phyloP scores from a whole-genome alignment of 495 filamentous ascomycete species.

The Xylaria curta region DNA sequence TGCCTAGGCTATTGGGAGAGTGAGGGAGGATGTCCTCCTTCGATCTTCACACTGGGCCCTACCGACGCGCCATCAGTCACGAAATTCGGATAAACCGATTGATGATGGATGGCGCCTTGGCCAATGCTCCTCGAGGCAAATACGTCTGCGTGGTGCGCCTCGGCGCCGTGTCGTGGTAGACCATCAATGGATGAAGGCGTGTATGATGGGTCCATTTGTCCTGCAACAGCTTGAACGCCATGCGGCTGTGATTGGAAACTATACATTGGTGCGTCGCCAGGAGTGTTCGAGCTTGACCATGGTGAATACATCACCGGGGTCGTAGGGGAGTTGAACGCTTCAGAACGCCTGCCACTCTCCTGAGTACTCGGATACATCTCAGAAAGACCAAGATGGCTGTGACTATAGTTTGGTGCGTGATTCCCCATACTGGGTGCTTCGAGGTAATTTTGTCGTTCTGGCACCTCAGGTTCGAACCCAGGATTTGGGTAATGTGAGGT shows the following conservation, averaged over 20 bases:
- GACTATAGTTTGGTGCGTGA: conserved; percentile 34
- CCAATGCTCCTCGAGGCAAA: conserved; percentile 32
- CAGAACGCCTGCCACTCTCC: conserved; percentile 42
- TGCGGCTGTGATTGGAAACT: conserved; percentile 37
- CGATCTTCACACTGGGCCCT: conserved; percentile 22
- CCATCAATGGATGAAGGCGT: conserved; percentile 37
- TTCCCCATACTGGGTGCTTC: conserved; percentile 36
- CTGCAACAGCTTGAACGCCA: conserved; percentile 15
- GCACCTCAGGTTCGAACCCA: conserved; percentile 39
- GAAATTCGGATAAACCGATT: conserved; percentile 27
- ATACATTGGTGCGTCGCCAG: conserved; percentile 40
- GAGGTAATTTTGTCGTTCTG: conserved; percentile 43
- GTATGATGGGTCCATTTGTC: conserved; percentile 33
- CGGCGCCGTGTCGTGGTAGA: conserved; percentile 35
- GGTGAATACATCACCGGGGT: conserved; percentile 41
- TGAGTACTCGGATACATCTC: conserved; percentile 48
- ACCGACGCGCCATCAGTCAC: conserved; percentile 32
- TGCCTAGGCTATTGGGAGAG: background rate
- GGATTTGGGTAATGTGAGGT: conserved; percentile 36
- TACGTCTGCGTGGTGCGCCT: conserved; percentile 33
- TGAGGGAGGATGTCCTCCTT: conserved; percentile 6
- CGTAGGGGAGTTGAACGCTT: conserved; percentile 42
- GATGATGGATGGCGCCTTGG: conserved; percentile 7
- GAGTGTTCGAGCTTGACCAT: conserved; percentile 39
- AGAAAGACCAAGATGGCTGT: conserved; percentile 38